Evolutionary conservation across 768 basidiomycete genomes (phyloP).

Genomic region (Kwoniella mangroviensis): DNA sequence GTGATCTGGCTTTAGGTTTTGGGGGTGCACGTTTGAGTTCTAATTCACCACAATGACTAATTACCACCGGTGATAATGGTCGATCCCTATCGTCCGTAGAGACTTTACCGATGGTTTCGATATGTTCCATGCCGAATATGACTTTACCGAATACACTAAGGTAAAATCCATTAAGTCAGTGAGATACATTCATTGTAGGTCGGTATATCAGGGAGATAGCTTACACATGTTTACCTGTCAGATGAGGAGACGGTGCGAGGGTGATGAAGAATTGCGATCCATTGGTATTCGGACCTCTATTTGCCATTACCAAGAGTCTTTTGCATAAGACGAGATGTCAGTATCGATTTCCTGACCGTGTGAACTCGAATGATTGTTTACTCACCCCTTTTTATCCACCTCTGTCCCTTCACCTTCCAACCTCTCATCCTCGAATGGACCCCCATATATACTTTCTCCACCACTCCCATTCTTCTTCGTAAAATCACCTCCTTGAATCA

Average conservation of each 20-base stretch:
- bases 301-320: constrained; percentile 88
- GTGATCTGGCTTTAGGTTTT: constrained; percentile 18
- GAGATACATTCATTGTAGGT: not conserved
- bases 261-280: constrained; percentile 87
- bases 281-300: constrained; percentile 74
- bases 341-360: not conserved
- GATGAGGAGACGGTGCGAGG: constrained; percentile 67
- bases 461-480: constrained; percentile 61
- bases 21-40: constrained; percentile 65
- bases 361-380: constrained; percentile 11
- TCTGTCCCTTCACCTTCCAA: constrained; percentile 60
- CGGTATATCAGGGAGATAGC: constrained; percentile 2
- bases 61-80: constrained; percentile 69
- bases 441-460: constrained; percentile 59
- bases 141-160: constrained; percentile 55
- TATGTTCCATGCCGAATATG: constrained; percentile 59
- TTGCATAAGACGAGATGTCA: constrained; percentile 3
- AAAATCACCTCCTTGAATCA: constrained; percentile 85
- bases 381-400: constrained; percentile 66
- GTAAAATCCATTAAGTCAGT: not conserved
- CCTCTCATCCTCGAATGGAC: constrained; percentile 77
- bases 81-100: constrained; percentile 76
- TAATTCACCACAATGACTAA: constrained; percentile 82
- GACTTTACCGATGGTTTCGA: constrained; percentile 68
- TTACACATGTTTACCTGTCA: constrained; percentile 57